Percentiles rank a stretch among this genome's conserved stretches.
phyloP scores from a whole-genome alignment of 805 yeast genomes.

The Yarrowia sp. region DNA sequence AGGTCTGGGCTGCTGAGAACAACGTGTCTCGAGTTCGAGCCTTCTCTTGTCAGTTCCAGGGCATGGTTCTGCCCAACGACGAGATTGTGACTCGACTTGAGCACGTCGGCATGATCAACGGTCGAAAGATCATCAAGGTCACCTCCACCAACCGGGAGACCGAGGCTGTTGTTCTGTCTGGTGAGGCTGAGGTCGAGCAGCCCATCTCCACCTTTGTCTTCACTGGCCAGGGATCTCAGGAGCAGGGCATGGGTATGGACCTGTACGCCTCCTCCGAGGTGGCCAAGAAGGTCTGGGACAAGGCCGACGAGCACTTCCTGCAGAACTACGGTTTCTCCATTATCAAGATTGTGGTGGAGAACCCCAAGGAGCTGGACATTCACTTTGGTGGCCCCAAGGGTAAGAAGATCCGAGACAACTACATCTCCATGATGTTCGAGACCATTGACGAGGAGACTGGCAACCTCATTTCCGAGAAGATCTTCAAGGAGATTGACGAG shows the following conservation, averaged over 20 bases:
- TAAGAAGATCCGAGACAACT: conserved; percentile 89
- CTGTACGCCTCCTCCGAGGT: conserved; percentile 84
- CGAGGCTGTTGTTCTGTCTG: conserved; percentile 71
- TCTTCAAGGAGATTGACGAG: conserved; percentile 86
- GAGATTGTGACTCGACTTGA: conserved; percentile 80
- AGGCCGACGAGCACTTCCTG: conserved; percentile 91
- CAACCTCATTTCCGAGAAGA: conserved; percentile 81
- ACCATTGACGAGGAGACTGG: conserved; percentile 77
- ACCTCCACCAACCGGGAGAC: conserved; percentile 82
- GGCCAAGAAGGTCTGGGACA: conserved; percentile 95
- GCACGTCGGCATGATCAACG: conserved; percentile 98
- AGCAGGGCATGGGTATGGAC: conserved; percentile 99
- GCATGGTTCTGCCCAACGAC: conserved; percentile 97
- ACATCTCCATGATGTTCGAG: conserved; percentile 96
- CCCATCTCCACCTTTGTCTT: conserved; percentile 95
- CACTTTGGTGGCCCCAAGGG: conserved; percentile 99
- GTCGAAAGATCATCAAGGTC: conserved; percentile 94
- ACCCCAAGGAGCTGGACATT: conserved; percentile 91
- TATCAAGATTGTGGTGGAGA: conserved; percentile 88
- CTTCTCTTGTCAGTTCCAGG: conserved; percentile 83
- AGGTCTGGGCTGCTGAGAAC: conserved; percentile 97
- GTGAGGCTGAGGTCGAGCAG: conserved; percentile 99
- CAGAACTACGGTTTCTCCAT: conserved; percentile 96
- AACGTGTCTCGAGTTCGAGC: conserved; percentile 95
- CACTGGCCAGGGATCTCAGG: conserved; percentile 99